Evolutionary conservation across 2,329 filamentous ascomycete genomes (phyloP), one percentile per base, ranked within the genome.

Genomic region (Cladosporium sp.): DNA sequence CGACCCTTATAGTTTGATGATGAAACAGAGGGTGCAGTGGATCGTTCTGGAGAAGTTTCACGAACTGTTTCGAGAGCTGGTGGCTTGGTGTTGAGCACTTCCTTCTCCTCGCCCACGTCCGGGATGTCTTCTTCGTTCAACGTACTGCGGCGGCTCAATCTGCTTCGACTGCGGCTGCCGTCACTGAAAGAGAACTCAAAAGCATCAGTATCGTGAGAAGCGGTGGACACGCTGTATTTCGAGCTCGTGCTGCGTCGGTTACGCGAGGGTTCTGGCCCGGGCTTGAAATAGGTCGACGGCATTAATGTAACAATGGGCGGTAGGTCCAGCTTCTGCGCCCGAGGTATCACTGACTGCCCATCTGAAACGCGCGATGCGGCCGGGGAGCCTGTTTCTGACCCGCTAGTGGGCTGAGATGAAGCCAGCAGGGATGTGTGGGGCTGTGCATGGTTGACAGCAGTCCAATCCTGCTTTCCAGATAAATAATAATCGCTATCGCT

Each of bases 351-450:
- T 37, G 54, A 55, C 56, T 59, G 52, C 38, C 60, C 51, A 45
- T 64, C 64, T 71, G 70, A 71, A 69, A 72, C 67, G 61, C 61
- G 61, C 51, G 61, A 60, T 51, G 60, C 59, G 63, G 65, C 61
- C 61, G 64, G 59, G 61, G 59, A 66, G 60, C 63, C 65, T 65
- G 63, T 62, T 60, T 64, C 58, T 63, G 64, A 63, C 22, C 62
- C 63, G 60, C 64, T 68, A 69, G 66, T 58, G 47, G 60, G 58
- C 61, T 66, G 61, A 65, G 45, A 51, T 59, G 45, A 37, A 59
- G 56, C 47, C 47, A 56, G 42, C 54, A 59, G 17, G 56, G 56
- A 45, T 52, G 30, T 38, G 56, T 42, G 56, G 50, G 56, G 50
- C 56, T 45, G 54, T 39, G 54, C 54, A 49, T 45, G 8, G 15